A percentile compares a stretch with the other conserved stretches of the same genome.
Evolutionary conservation across 164 flowering plant genomes (phyloP).

Genomic region (Brasenia schreberi): DNA sequence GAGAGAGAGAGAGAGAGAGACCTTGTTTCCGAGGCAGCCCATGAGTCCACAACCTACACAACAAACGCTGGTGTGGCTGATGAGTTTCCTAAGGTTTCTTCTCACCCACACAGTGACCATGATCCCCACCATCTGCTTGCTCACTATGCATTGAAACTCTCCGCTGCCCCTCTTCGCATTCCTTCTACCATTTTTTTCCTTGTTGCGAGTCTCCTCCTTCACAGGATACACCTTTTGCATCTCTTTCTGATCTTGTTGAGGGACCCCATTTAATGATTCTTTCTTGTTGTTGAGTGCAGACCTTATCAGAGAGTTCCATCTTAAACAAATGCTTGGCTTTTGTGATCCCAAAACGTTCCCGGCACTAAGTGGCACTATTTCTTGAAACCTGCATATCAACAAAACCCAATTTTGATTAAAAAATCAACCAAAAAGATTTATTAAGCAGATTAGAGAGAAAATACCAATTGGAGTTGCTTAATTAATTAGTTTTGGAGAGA

Average conservation of each 20-base stretch:
- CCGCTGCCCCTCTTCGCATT: constrained; percentile 2
- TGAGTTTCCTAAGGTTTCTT: constrained; percentile 23
- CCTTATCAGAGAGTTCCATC: constrained; percentile 59
- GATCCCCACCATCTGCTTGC: constrained; percentile 78
- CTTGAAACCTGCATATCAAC: constrained; percentile 46
- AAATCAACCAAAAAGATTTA: neutral
- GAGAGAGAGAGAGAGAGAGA: constrained; percentile 5
- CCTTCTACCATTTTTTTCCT: neutral
- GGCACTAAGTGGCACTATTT: constrained; percentile 54
- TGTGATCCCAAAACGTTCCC: constrained; percentile 46
- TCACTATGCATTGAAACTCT: constrained; percentile 37
- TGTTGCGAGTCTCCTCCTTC: constrained; percentile 4
- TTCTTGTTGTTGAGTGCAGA: constrained; percentile 40
- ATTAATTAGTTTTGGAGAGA: too few relatives aligned
- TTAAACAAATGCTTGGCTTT: constrained; percentile 28
- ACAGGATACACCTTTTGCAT: constrained; percentile 9
- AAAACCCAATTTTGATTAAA: neutral
- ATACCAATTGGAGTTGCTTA: neutral
- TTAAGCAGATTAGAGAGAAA: neutral
- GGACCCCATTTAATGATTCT: neutral
- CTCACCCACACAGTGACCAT: constrained; percentile 54
- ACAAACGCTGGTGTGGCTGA: constrained; percentile 40
- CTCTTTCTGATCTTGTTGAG: constrained; percentile 3
- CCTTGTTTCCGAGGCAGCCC: constrained; percentile 81
- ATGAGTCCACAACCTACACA: constrained; percentile 73